These are phyloP conservation scores for Clitopilus passeckerianus DNA, from an alignment of 768 basidiomycete genomes.

Conservation along the genomic window DNA sequence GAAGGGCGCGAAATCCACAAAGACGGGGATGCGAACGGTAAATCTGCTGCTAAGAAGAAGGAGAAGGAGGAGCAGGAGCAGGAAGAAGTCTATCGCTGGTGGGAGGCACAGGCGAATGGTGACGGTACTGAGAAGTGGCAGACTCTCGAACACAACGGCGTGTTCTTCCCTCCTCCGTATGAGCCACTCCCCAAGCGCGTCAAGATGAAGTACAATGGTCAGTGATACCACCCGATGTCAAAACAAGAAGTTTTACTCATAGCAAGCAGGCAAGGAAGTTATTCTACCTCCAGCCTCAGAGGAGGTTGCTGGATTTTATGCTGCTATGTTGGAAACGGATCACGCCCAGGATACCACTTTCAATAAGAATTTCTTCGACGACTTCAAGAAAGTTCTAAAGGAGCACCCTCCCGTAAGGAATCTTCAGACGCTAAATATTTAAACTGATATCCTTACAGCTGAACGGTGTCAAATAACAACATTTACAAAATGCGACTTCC, in stretches of 20 bases:
- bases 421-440: background rate
- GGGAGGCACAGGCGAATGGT: conserved; percentile 72
- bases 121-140: conserved; percentile 88
- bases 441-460: conserved; percentile 32
- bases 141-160: conserved; percentile 92
- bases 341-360: conserved; percentile 87
- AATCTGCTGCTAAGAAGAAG: conserved; percentile 11
- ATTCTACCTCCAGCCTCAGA: conserved; percentile 83
- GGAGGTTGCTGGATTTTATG: conserved; percentile 97
- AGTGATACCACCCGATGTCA: conserved; percentile 15
- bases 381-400: conserved; percentile 76
- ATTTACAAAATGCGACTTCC: conserved; percentile 87
- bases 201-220: conserved; percentile 96
- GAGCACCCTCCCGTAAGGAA: conserved; percentile 75
- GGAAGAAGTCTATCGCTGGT: conserved; percentile 79
- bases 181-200: conserved; percentile 75
- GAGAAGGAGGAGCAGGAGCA: conserved; percentile 55
- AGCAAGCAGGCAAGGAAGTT: conserved; percentile 60
- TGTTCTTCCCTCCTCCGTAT: conserved; percentile 95
- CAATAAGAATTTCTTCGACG: conserved; percentile 93
- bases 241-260: too few relatives aligned
- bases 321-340: conserved; percentile 85
- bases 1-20: conserved; percentile 36
- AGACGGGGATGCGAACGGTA: conserved; percentile 22
- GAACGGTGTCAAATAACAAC: conserved; percentile 68